Percentiles rank a stretch among this genome's conserved stretches.
phyloP scores from a whole-genome alignment of 2,329 filamentous ascomycete species.

The Lecanicillium sp. region DNA sequence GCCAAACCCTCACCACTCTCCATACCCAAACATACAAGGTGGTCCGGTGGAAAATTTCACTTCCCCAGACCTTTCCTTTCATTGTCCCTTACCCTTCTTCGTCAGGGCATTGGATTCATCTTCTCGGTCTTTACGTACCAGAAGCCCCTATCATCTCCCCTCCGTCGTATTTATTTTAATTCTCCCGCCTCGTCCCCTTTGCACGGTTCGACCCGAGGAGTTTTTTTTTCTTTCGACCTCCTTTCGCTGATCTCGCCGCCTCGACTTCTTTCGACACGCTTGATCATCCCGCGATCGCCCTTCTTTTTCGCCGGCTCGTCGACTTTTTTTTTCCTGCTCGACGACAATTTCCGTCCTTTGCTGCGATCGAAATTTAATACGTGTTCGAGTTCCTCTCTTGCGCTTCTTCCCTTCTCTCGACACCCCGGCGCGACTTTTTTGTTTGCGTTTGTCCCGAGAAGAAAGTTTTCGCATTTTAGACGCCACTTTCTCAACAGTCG shows the following conservation, averaged over 20 bases:
- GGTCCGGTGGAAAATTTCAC: slow-evolving; percentile 8
- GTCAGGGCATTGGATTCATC: slow-evolving; percentile 9
- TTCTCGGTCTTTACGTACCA: slow-evolving; percentile 4
- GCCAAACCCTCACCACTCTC: slow-evolving; percentile 9
- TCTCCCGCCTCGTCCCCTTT: neutral
- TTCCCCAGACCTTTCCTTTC: slow-evolving; percentile 5
- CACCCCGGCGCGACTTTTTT: slow-evolving; percentile 1
- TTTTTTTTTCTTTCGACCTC: slow-evolving; percentile 8
- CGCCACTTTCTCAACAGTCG: neutral
- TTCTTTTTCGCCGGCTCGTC: neutral
- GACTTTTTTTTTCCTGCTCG: slow-evolving; percentile 1
- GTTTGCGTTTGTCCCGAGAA: slow-evolving; percentile 2
- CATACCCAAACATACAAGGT: slow-evolving; percentile 9
- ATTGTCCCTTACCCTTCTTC: slow-evolving; percentile 7
- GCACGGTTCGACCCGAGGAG: neutral
- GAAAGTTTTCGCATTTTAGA: slow-evolving; percentile 5
- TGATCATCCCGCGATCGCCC: slow-evolving; percentile 4
- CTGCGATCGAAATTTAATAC: slow-evolving; percentile 3
- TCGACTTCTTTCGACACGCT: slow-evolving; percentile 3
- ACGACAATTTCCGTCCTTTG: slow-evolving; percentile 1
- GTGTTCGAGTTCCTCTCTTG: slow-evolving; percentile 3
- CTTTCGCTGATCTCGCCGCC: slow-evolving; percentile 5
- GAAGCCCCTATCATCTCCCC: slow-evolving; percentile 5
- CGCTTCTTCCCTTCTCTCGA: neutral
- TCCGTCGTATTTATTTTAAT: slow-evolving; percentile 5